Conservation (phyloP, 148 eudicot genomes). For the Camellia granthamiana region DNA sequence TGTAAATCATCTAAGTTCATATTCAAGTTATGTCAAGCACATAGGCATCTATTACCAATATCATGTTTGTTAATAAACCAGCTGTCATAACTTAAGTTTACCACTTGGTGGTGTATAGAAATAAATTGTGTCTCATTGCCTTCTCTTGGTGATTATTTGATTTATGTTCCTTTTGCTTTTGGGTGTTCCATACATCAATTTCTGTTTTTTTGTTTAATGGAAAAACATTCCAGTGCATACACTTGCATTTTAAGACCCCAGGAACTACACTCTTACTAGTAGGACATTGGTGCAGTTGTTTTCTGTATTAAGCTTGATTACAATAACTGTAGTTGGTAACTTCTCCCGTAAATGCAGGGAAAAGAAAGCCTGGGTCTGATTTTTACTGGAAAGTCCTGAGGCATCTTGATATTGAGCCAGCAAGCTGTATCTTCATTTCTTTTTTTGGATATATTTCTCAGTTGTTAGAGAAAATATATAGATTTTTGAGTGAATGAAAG, state of each 20-base stretch:
- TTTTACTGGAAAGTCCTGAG: constrained; percentile 59
- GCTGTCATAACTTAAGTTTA: too few species aligned
- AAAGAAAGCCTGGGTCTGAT: constrained; percentile 73
- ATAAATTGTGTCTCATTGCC: not conserved
- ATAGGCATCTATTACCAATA: too few species aligned
- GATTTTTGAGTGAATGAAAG: not conserved
- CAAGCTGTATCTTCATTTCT: constrained; percentile 60
- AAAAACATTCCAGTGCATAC: not conserved
- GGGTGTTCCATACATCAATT: not conserved
- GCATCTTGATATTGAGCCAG: constrained; percentile 59
- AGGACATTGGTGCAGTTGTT: not conserved
- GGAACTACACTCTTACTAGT: not conserved
- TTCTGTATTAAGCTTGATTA: not conserved
- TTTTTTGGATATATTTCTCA: not conserved
- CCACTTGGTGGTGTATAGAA: not conserved
- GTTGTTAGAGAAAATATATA: not conserved
- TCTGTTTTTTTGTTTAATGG: not conserved
- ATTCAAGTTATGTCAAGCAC: too few species aligned
- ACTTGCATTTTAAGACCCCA: not conserved
- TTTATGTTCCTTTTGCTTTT: not conserved
- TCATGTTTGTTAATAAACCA: too few species aligned
- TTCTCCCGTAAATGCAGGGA: constrained; percentile 48
- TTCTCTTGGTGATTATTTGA: not conserved
- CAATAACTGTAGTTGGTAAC: not conserved
- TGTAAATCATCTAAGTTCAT: too few species aligned